phyloP scores from a whole-genome alignment of 2,329 filamentous ascomycete genomes.

The Sporothrix euskadiensis region DNA sequence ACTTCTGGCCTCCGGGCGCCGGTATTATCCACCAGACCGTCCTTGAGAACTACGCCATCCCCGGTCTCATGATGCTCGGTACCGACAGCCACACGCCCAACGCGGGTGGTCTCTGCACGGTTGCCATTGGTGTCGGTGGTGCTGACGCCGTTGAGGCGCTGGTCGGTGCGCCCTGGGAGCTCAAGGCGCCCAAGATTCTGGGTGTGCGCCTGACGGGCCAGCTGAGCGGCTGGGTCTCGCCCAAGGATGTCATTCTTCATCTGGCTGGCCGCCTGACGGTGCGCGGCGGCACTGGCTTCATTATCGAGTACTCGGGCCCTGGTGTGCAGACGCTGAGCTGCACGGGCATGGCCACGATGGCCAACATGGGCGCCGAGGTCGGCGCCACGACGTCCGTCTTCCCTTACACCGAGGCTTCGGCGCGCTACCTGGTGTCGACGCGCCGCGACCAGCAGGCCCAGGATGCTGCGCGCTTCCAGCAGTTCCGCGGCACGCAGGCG shows the following conservation, averaged over 20 bases:
- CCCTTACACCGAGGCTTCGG: slow-evolving; percentile 82
- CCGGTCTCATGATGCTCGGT: slow-evolving; percentile 97
- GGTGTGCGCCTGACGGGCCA: slow-evolving; percentile 82
- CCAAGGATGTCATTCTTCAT: slow-evolving; percentile 92
- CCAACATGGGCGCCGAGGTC: slow-evolving; percentile 86
- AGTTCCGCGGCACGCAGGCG: slow-evolving; percentile 48
- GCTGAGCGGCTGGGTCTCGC: slow-evolving; percentile 86
- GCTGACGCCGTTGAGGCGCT: slow-evolving; percentile 96
- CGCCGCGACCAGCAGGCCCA: slow-evolving; percentile 70
- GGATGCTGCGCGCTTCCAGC: slow-evolving; percentile 62
- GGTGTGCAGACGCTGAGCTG: slow-evolving; percentile 86
- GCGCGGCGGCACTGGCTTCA: slow-evolving; percentile 86
- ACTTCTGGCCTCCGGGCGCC: slow-evolving; percentile 92
- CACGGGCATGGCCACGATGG: slow-evolving; percentile 90
- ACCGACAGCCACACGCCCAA: slow-evolving; percentile 98
- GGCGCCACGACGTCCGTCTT: slow-evolving; percentile 96
- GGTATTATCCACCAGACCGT: slow-evolving; percentile 98
- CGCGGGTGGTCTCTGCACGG: slow-evolving; percentile 88
- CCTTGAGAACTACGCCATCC: slow-evolving; percentile 95
- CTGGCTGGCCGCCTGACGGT: slow-evolving; percentile 90
- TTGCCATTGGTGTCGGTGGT: slow-evolving; percentile 95
- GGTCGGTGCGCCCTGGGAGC: slow-evolving; percentile 94
- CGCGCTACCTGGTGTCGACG: slow-evolving; percentile 83
- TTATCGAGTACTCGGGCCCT: slow-evolving; percentile 91
- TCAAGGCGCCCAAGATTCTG: slow-evolving; percentile 89